phyloP scores from a whole-genome alignment of 352 stramenopile species.

The Discostella stelligera region DNA sequence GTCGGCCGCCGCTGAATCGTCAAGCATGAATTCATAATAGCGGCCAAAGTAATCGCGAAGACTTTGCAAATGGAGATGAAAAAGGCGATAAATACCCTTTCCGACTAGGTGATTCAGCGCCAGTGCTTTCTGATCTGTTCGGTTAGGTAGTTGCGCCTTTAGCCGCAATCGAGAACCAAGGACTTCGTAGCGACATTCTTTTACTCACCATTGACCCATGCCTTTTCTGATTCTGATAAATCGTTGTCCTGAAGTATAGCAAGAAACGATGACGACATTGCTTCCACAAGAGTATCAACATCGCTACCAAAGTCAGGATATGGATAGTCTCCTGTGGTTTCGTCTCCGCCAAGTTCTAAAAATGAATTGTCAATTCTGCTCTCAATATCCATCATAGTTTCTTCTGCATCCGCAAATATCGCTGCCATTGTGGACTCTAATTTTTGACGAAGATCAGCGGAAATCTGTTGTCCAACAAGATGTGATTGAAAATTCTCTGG shows the following conservation, averaged over 20 bases:
- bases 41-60: conserved; percentile 70
- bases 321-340: conserved; percentile 11
- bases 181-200: neutral
- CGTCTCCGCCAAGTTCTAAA: conserved; percentile 23
- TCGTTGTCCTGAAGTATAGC: conserved; percentile 13
- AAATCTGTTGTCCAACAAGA: neutral
- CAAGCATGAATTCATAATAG: conserved; percentile 55
- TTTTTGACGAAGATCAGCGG: conserved; percentile 17
- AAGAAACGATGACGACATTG: conserved; percentile 30
- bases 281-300: conserved; percentile 29
- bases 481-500: neutral
- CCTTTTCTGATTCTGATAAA: conserved; percentile 22
- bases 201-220: conserved; percentile 27
- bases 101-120: conserved; percentile 30
- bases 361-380: conserved; percentile 38
- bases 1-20: conserved; percentile 13
- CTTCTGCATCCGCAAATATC: conserved; percentile 25
- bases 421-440: conserved; percentile 16
- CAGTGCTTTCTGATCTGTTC: conserved; percentile 28
- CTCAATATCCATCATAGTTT: conserved; percentile 32
- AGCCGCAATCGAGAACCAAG: neutral
- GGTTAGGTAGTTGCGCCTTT: neutral
- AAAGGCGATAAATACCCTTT: conserved; percentile 49
- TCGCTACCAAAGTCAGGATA: conserved; percentile 48
- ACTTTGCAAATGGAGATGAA: conserved; percentile 58